Evolutionary conservation across 306 rosid genomes (phyloP).

Genomic region (Acacia confusa): DNA sequence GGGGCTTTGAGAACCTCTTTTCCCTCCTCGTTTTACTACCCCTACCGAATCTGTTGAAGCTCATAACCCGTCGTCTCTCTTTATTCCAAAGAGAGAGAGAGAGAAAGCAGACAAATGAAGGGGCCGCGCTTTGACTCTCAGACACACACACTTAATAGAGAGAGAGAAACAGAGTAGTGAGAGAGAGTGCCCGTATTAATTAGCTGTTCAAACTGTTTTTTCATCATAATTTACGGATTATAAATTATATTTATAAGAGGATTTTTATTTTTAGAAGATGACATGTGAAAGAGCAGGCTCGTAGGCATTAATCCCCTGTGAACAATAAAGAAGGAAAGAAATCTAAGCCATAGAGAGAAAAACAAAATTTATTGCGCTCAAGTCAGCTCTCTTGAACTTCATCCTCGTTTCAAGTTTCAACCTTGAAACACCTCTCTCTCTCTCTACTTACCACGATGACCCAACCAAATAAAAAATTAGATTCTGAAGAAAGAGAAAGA

Average conservation of each 20-base stretch:
- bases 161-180: not conserved
- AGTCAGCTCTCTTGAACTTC: constrained; percentile 3
- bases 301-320: not conserved
- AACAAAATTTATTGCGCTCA: not conserved
- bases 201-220: no score
- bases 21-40: not conserved
- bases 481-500: constrained; percentile 20
- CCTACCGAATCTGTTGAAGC: not conserved
- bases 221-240: no score
- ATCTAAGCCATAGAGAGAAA: not conserved
- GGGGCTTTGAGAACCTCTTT: not conserved
- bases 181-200: no score
- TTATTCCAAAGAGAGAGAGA: constrained; percentile 17
- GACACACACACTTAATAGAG: not conserved
- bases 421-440: not conserved
- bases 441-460: not conserved
- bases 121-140: not conserved
- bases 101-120: not conserved
- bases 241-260: no score
- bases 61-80: not conserved
- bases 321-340: not conserved
- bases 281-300: not conserved
- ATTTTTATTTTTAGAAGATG: no score
- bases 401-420: not conserved
- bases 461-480: not conserved